Percentiles rank a stretch among this genome's conserved stretches.
phyloP scores from a whole-genome alignment of 345 rosid genomes.

The Dipteronia dyeriana region DNA sequence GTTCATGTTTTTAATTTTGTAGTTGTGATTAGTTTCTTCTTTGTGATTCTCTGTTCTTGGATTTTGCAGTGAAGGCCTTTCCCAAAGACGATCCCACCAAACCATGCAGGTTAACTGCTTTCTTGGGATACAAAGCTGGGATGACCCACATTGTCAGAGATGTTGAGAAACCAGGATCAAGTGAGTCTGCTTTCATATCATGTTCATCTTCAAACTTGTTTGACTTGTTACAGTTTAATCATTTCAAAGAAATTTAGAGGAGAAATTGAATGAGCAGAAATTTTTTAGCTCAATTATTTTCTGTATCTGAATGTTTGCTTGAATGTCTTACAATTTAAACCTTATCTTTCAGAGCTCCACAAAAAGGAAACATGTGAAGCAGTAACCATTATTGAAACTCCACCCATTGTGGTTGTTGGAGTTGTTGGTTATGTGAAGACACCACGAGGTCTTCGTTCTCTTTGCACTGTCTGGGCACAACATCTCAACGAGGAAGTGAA shows the following conservation, averaged over 20 bases:
- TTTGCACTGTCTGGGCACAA: conserved; percentile 89
- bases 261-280: neutral
- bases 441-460: conserved; percentile 71
- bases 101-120: conserved; percentile 78
- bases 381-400: conserved; percentile 81
- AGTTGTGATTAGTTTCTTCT: neutral
- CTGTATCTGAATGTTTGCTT: neutral
- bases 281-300: neutral
- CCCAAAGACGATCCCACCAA: conserved; percentile 79
- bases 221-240: neutral
- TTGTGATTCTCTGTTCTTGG: neutral
- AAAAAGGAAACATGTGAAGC: conserved; percentile 95
- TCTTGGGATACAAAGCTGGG: conserved; percentile 91
- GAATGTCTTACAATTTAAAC: neutral
- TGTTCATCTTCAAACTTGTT: neutral
- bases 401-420: conserved; percentile 92
- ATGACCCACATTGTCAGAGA: conserved; percentile 97
- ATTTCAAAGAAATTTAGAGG: neutral
- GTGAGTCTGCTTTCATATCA: conserved; percentile 31
- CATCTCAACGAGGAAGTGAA: conserved; percentile 83
- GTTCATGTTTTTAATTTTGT: neutral
- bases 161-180: conserved; percentile 95
- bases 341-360: conserved; percentile 62
- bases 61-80: conserved; percentile 79
- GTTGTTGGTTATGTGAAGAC: conserved; percentile 90